These are phyloP conservation scores for Basidioascus undulatus DNA, from an alignment of 768 basidiomycete genomes.

Conservation along the genomic window DNA sequence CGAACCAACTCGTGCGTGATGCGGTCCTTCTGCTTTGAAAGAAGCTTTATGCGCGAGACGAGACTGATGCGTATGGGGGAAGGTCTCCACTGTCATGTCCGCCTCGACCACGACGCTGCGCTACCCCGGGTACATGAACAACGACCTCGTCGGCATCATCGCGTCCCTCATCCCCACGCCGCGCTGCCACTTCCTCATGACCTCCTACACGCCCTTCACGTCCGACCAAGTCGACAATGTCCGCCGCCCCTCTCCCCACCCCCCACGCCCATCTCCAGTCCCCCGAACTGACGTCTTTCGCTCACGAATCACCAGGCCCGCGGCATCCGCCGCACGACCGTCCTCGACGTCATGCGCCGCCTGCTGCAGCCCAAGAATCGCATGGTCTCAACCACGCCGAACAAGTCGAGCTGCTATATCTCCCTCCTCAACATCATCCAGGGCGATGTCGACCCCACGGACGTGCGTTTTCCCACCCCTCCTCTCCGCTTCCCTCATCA, in stretches of 20 bases:
- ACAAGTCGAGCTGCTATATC: slow-evolving; percentile 83
- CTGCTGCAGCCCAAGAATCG: slow-evolving; percentile 94
- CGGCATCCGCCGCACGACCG: slow-evolving; percentile 70
- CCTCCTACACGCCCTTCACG: slow-evolving; percentile 94
- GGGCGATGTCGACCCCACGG: slow-evolving; percentile 93
- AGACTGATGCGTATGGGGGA: too few species aligned
- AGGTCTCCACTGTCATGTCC: slow-evolving; percentile 95
- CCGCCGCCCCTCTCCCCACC: slow-evolving; percentile 6
- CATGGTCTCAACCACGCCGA: slow-evolving; percentile 84
- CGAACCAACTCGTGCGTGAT: slow-evolving; percentile 53
- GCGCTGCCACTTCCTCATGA: slow-evolving; percentile 94
- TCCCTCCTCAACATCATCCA: slow-evolving; percentile 96
- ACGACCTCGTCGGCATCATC: slow-evolving; percentile 89
- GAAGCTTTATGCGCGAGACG: too few species aligned
- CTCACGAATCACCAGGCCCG: too few species aligned
- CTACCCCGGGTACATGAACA: slow-evolving; percentile 98
- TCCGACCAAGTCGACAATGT: slow-evolving; percentile 93
- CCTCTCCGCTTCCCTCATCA: slow-evolving; percentile 1
- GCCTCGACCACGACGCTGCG: slow-evolving; percentile 89
- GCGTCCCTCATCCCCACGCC: slow-evolving; percentile 93
- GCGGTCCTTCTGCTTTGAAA: too few species aligned
- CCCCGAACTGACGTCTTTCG: background rate
- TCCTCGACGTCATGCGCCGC: slow-evolving; percentile 94
- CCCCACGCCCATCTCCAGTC: background rate
- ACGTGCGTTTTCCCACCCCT: slow-evolving; percentile 28